Conservation (phyloP, 1,284 basidiomycete species). For the Porogramme epimiltina region DNA sequence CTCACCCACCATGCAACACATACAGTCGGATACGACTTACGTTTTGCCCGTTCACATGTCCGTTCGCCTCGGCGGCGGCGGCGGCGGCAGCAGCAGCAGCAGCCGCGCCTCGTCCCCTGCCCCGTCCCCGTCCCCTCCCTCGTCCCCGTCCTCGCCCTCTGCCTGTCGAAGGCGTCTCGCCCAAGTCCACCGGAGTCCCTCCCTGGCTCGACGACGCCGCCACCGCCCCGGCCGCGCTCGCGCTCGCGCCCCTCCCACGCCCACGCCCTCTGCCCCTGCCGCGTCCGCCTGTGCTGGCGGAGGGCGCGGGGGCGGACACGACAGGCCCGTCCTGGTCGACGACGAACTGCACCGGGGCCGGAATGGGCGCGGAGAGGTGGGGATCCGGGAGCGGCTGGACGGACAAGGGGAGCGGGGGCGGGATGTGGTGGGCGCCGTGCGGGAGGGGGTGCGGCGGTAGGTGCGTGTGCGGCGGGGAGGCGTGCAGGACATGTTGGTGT, state of each 20-base stretch:
- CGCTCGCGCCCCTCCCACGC: background rate
- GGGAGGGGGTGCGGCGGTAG: background rate
- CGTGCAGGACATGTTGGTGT: background rate
- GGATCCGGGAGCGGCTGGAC: conserved; percentile 5
- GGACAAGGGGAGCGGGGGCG: background rate
- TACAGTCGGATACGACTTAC: background rate
- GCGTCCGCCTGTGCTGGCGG: background rate
- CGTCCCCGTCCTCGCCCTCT: conserved; percentile 9
- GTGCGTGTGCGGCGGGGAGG: background rate
- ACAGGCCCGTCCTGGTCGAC: background rate
- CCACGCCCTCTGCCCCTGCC: background rate
- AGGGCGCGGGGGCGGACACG: background rate
- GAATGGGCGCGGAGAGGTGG: conserved; percentile 1
- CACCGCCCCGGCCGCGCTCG: conserved; percentile 1
- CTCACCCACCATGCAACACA: too few species aligned
- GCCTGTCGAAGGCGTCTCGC: background rate
- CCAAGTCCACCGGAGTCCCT: background rate
- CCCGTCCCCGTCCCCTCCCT: conserved; percentile 13
- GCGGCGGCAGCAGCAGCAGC: conserved; percentile 1
- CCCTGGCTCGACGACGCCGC: background rate
- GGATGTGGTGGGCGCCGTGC: background rate
- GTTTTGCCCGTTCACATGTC: conserved; percentile 9
- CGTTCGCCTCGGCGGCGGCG: conserved; percentile 10
- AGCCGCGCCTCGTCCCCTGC: conserved; percentile 1
- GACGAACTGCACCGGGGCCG: conserved; percentile 2